Evolutionary conservation across 1,284 basidiomycete genomes (phyloP).

Genomic region (Sparassis latifolia): DNA sequence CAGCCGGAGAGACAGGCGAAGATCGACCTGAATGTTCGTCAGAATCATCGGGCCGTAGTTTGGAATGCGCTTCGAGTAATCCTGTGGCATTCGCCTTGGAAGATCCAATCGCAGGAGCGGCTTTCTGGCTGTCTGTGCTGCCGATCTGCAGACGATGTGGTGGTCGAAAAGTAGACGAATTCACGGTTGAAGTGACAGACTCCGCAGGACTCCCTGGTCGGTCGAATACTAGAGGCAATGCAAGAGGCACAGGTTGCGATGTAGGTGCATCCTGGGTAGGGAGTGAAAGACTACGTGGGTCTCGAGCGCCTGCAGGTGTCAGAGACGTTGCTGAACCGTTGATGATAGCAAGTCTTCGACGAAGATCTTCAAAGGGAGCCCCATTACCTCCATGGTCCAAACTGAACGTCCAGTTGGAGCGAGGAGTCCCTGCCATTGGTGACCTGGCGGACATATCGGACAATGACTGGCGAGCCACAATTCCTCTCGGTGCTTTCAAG

Average conservation of each 20-base stretch:
- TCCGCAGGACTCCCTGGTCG: slow-evolving; percentile 69
- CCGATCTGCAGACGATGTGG: slow-evolving; percentile 60
- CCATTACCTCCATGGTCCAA: slow-evolving; percentile 33
- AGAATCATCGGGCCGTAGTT: slow-evolving; percentile 54
- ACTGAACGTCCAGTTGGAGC: slow-evolving; percentile 38
- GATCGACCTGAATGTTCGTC: slow-evolving; percentile 63
- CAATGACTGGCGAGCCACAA: slow-evolving; percentile 30
- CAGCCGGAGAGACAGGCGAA: slow-evolving; percentile 58
- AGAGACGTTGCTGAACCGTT: slow-evolving; percentile 65
- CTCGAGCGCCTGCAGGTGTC: slow-evolving; percentile 37
- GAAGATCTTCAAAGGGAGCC: slow-evolving; percentile 68
- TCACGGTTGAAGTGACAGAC: slow-evolving; percentile 62
- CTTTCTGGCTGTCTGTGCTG: slow-evolving; percentile 68
- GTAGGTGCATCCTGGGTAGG: slow-evolving; percentile 20
- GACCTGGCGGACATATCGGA: slow-evolving; percentile 31
- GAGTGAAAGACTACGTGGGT: slow-evolving; percentile 34
- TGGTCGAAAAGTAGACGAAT: slow-evolving; percentile 52
- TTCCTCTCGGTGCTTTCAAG: slow-evolving; percentile 52
- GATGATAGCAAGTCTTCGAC: slow-evolving; percentile 61
- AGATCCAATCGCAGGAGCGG: slow-evolving; percentile 78
- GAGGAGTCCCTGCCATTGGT: slow-evolving; percentile 39
- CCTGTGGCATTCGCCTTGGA: slow-evolving; percentile 74
- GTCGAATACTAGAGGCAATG: slow-evolving; percentile 32
- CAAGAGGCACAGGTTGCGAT: slow-evolving; percentile 25
- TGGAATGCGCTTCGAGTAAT: slow-evolving; percentile 62